phyloP scores from a whole-genome alignment of 441 rosid species.

The Gossypium schwendimanii region DNA sequence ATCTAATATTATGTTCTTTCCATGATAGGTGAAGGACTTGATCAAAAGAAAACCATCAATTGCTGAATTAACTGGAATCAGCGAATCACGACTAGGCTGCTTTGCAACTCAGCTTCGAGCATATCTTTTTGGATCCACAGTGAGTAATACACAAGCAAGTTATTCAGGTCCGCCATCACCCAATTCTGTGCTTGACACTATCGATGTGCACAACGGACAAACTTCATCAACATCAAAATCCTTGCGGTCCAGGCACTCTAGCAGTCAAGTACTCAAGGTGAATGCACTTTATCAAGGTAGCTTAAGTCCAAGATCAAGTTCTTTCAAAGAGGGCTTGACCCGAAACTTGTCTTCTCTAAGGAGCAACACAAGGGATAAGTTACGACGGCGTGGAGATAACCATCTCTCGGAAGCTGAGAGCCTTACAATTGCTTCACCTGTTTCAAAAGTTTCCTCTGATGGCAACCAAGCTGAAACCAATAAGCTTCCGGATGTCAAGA shows the following conservation, averaged over 20 bases:
- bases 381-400: conserved; percentile 51
- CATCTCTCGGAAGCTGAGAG: conserved; percentile 37
- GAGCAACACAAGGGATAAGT: conserved; percentile 54
- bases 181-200: conserved; percentile 16
- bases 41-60: conserved; percentile 75
- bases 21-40: conserved; percentile 62
- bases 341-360: conserved; percentile 45
- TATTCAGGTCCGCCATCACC: conserved; percentile 22
- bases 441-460: conserved; percentile 21
- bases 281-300: conserved; percentile 52
- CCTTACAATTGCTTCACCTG: conserved; percentile 26
- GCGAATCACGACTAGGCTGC: conserved; percentile 71
- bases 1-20: not conserved
- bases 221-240: conserved; percentile 31
- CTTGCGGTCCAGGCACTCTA: conserved; percentile 35
- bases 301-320: conserved; percentile 71
- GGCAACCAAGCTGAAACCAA: conserved; percentile 27
- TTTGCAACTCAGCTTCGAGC: conserved; percentile 78
- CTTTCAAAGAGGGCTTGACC: conserved; percentile 59
- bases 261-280: conserved; percentile 39
- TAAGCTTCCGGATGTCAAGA: conserved; percentile 22
- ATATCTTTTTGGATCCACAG: conserved; percentile 59
- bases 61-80: conserved; percentile 84
- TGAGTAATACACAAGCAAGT: conserved; percentile 29
- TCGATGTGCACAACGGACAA: conserved; percentile 22